Evolutionary conservation across 1,284 basidiomycete species (phyloP), one percentile per base, ranked within the genome.

Genomic region (Neonothopanus nambi): DNA sequence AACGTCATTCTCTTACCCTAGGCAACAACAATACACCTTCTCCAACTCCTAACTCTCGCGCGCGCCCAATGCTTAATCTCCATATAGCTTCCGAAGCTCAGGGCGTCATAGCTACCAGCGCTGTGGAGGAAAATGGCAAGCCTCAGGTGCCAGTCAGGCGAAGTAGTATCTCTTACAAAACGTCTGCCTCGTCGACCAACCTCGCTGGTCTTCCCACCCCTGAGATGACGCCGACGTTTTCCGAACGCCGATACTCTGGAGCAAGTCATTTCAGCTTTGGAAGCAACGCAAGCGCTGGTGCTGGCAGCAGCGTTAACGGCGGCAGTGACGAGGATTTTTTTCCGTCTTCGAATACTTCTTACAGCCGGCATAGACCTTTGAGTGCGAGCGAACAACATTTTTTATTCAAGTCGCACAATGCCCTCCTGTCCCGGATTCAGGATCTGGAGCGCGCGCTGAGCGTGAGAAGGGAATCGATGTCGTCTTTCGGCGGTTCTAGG

Each of bases 351-450:
- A 45, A 26, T 35, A 39, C 43, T 33, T 43, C 40, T 3, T 50
- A 48, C 38, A 37, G 51, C 37, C 35, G 47, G 18, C 51, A 53
- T 23, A 78, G 82, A 47, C 80, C 85, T 42, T 79, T 88, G 58
- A 79, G 77, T 61, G 68, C 74, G 47, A 85, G 79, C 64, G 89
- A 91, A 69, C 87, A 90, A 62, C 82, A 89, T 75, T 91, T 91
- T 81, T 78, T 90, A 67, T 82, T 85, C 69, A 86, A 88, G 65
- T 87, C 85, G 55, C 89, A 92, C 72, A 82, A 87, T 57, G 80
- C 89, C 47, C 82, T 92, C 57, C 77, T 91, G 57, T 79, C 84
- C 60, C 84, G 89, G 57, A 91, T 91, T 68, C 82, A 84, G 51
- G 88, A 90, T 61, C 74, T 92, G 57, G 89, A 92, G 67, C 80